phyloP scores from a whole-genome alignment of 2,329 filamentous ascomycete species.

The Talaromyces sp. region DNA sequence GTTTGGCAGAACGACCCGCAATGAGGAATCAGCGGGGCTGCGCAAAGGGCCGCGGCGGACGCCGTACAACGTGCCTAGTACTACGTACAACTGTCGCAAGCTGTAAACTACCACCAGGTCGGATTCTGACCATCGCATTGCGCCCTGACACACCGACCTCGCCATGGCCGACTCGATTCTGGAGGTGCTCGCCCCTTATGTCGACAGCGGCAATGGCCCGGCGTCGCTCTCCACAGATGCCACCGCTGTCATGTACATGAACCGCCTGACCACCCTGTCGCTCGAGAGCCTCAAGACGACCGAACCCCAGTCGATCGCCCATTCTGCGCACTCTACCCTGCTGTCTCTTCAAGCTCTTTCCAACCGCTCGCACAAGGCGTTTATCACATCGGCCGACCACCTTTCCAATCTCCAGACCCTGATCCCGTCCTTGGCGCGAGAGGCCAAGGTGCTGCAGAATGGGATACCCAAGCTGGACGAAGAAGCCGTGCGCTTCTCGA shows the following conservation, averaged over 20 bases:
- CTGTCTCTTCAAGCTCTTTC: slow-evolving; percentile 82
- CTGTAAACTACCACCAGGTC: no score
- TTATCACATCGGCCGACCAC: slow-evolving; percentile 74
- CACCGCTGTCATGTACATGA: slow-evolving; percentile 64
- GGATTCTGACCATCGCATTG: neutral
- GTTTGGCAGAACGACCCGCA: neutral
- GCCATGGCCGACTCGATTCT: slow-evolving; percentile 67
- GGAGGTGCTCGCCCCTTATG: slow-evolving; percentile 63
- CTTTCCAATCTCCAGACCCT: slow-evolving; percentile 67
- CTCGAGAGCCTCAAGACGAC: slow-evolving; percentile 65
- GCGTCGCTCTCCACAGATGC: slow-evolving; percentile 18
- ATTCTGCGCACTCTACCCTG: slow-evolving; percentile 72
- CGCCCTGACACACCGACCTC: neutral
- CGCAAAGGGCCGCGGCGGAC: slow-evolving; percentile 25
- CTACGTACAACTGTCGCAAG: neutral
- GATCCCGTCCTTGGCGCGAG: slow-evolving; percentile 63
- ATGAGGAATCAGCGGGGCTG: slow-evolving; percentile 19
- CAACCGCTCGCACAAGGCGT: slow-evolving; percentile 78
- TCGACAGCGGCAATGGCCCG: slow-evolving; percentile 37
- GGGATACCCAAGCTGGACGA: slow-evolving; percentile 74
- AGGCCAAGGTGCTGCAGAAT: slow-evolving; percentile 62
- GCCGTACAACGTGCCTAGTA: slow-evolving; percentile 13
- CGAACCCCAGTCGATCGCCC: slow-evolving; percentile 74
- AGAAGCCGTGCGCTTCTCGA: slow-evolving; percentile 73
- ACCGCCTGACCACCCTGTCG: slow-evolving; percentile 69